phyloP scores from a whole-genome alignment of 768 basidiomycete species.

The Serendipita sp. region DNA sequence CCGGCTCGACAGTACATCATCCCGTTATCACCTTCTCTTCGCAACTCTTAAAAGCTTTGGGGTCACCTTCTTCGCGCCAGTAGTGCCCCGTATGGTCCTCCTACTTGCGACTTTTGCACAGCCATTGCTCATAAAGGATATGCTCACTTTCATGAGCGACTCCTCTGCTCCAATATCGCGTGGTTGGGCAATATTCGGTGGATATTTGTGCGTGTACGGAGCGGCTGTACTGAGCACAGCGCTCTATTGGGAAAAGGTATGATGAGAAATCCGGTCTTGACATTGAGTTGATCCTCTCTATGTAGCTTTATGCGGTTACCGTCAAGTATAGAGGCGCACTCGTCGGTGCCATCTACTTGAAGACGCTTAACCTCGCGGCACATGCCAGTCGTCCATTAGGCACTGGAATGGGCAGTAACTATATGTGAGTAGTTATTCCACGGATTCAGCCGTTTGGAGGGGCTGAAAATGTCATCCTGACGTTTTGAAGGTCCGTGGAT shows the following conservation, averaged over 20 bases:
- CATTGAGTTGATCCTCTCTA: not conserved
- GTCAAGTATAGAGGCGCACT: not conserved
- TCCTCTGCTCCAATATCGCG: not conserved
- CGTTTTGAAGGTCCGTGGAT: conserved; percentile 8
- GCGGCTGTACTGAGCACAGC: not conserved
- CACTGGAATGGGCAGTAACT: conserved; percentile 4
- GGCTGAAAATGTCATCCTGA: not conserved
- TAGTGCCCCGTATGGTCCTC: conserved; percentile 4
- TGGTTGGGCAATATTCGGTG: conserved; percentile 10
- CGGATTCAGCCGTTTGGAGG: too few relatives aligned
- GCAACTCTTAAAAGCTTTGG: conserved; percentile 1
- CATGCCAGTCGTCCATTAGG: not conserved
- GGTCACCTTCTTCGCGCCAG: not conserved
- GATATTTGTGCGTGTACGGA: conserved; percentile 4
- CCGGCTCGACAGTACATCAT: not conserved
- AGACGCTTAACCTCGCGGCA: conserved; percentile 4
- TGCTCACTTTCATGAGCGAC: conserved; percentile 1
- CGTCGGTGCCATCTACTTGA: conserved; percentile 4
- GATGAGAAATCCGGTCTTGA: not conserved
- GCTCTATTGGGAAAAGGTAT: conserved; percentile 9
- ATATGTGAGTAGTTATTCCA: not conserved
- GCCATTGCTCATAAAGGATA: conserved; percentile 6
- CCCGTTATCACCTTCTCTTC: not conserved
- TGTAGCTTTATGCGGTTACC: not conserved
- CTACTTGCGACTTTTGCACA: conserved; percentile 9